Conservation (phyloP, 2,329 filamentous ascomycete genomes). For the Cercospora sesami region DNA sequence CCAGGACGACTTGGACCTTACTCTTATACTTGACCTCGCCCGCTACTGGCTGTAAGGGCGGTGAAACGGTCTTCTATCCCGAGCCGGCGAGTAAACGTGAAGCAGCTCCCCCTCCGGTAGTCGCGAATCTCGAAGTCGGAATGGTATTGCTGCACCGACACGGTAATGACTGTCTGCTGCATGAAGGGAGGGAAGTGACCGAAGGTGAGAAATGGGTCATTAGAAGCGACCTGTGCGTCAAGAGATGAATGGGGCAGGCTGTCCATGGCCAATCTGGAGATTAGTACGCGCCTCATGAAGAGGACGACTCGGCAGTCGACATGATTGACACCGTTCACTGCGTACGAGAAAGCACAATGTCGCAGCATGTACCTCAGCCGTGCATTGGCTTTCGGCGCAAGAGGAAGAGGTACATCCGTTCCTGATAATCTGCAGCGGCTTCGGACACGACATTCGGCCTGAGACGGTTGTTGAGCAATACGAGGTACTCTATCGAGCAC, state of each 20-base stretch:
- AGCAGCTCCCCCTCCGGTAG: slow-evolving; percentile 56
- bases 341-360: too few species aligned
- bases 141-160: slow-evolving; percentile 85
- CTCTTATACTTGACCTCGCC: slow-evolving; percentile 81
- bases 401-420: not conserved
- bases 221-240: slow-evolving; percentile 75
- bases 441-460: too few species aligned
- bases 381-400: not conserved
- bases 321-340: too few species aligned
- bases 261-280: not conserved
- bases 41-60: slow-evolving; percentile 73
- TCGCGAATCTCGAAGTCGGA: slow-evolving; percentile 75
- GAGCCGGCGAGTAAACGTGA: slow-evolving; percentile 50
- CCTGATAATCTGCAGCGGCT: not conserved
- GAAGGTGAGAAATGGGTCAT: slow-evolving; percentile 90
- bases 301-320: not conserved
- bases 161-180: slow-evolving; percentile 83
- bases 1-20: slow-evolving; percentile 85
- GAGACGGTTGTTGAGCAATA: too few species aligned
- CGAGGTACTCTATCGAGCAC: not conserved
- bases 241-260: slow-evolving; percentile 41
- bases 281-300: not conserved
- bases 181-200: slow-evolving; percentile 78
- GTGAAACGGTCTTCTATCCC: slow-evolving; percentile 90
- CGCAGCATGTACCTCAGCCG: too few species aligned